phyloP scores from a whole-genome alignment of 1,139 yeast species.

The Blastobotrys proliferans region DNA sequence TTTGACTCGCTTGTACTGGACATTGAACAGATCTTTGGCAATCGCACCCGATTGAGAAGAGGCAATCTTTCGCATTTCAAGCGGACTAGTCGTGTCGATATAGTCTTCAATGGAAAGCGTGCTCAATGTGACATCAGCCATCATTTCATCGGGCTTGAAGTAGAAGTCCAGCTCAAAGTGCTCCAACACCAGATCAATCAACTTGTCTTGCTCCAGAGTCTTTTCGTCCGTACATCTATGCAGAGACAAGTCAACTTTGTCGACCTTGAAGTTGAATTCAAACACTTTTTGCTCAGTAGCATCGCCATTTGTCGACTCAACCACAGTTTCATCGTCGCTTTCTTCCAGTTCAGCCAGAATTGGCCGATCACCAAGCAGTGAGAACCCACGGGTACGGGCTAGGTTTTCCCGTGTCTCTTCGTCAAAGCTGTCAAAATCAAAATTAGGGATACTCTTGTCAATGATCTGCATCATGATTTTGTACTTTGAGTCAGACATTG shows the following conservation, averaged over 20 bases:
- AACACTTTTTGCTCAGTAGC: constrained; percentile 51
- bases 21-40: constrained; percentile 44
- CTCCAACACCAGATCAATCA: constrained; percentile 72
- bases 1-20: constrained; percentile 48
- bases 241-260: constrained; percentile 56
- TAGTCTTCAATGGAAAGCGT: constrained; percentile 72
- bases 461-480: constrained; percentile 77
- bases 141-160: constrained; percentile 59
- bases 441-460: constrained; percentile 64
- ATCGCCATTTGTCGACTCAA: constrained; percentile 4
- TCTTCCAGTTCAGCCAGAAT: constrained; percentile 4
- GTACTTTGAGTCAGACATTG: constrained; percentile 85
- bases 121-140: constrained; percentile 58
- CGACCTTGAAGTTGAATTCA: constrained; percentile 69
- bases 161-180: constrained; percentile 56
- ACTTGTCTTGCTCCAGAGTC: constrained; percentile 58
- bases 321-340: constrained; percentile 5
- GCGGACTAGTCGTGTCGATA: constrained; percentile 58
- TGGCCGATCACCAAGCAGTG: constrained; percentile 11
- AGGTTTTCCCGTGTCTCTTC: constrained; percentile 15
- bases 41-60: constrained; percentile 46
- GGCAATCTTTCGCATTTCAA: constrained; percentile 63
- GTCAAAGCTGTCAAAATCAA: constrained; percentile 37
- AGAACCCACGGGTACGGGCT: constrained; percentile 11
- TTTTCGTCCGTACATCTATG: constrained; percentile 62